phyloP scores from a whole-genome alignment of 108 stramenopile species.

The Nitzschia inconspicua region DNA sequence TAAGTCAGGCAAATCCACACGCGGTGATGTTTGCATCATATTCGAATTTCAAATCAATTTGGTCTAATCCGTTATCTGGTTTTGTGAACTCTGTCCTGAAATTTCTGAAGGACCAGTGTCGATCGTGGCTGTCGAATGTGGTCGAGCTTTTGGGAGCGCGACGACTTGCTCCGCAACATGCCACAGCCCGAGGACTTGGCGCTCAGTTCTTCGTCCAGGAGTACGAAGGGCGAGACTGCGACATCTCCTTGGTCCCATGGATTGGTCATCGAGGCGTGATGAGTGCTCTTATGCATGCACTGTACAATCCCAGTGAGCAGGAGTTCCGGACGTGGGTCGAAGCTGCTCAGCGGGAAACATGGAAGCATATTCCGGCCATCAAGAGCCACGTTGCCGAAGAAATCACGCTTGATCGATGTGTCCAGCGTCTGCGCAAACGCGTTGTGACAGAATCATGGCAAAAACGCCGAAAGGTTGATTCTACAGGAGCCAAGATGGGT shows the following conservation, averaged over 20 bases:
- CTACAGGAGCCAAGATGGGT: slow-evolving; percentile 32
- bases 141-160: slow-evolving; percentile 82
- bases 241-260: slow-evolving; percentile 97
- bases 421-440: slow-evolving; percentile 76
- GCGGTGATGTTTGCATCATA: slow-evolving; percentile 90
- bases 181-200: slow-evolving; percentile 67
- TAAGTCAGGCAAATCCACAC: slow-evolving; percentile 95
- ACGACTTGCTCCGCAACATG: slow-evolving; percentile 78
- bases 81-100: slow-evolving; percentile 71
- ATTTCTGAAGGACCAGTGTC: slow-evolving; percentile 85
- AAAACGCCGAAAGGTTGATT: slow-evolving; percentile 27
- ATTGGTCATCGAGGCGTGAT: slow-evolving; percentile 74
- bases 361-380: slow-evolving; percentile 83
- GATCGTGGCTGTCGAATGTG: slow-evolving; percentile 75
- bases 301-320: slow-evolving; percentile 85
- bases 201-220: slow-evolving; percentile 85
- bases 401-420: slow-evolving; percentile 80
- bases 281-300: slow-evolving; percentile 71
- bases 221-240: slow-evolving; percentile 93
- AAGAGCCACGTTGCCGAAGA: slow-evolving; percentile 87
- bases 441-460: slow-evolving; percentile 65
- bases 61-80: slow-evolving; percentile 78
- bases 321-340: slow-evolving; percentile 81
- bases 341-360: slow-evolving; percentile 85
- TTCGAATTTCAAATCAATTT: slow-evolving; percentile 57